phyloP scores from a whole-genome alignment of 495 filamentous ascomycete species.

The Tuber umbilicatum region DNA sequence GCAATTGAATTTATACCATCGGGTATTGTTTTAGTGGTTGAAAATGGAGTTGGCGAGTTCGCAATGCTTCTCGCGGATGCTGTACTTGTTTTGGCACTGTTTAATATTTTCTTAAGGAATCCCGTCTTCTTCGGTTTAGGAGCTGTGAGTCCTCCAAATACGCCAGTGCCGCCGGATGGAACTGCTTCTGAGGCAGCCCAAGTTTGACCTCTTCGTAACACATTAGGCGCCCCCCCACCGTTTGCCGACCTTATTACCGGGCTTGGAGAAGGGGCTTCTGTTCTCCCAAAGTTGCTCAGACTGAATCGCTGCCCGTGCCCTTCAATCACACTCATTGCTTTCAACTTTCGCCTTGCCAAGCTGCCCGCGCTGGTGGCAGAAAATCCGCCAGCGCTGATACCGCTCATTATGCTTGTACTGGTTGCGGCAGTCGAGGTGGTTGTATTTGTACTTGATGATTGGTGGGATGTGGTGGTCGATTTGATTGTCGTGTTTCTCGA shows the following conservation, averaged over 20 bases:
- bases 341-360: slow-evolving; percentile 66
- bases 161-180: slow-evolving; percentile 36
- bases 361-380: slow-evolving; percentile 94
- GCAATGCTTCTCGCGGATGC: slow-evolving; percentile 84
- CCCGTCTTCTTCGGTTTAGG: slow-evolving; percentile 86
- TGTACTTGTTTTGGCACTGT: slow-evolving; percentile 87
- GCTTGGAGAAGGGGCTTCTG: slow-evolving; percentile 53
- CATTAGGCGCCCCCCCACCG: not conserved
- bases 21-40: slow-evolving; percentile 44
- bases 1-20: slow-evolving; percentile 52
- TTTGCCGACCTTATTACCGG: slow-evolving; percentile 15
- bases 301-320: slow-evolving; percentile 16
- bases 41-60: slow-evolving; percentile 47
- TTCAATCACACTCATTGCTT: slow-evolving; percentile 51
- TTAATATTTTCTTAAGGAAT: slow-evolving; percentile 94
- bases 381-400: slow-evolving; percentile 77
- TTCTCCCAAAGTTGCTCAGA: slow-evolving; percentile 45
- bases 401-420: slow-evolving; percentile 84
- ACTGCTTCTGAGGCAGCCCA: slow-evolving; percentile 25
- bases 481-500: slow-evolving; percentile 37
- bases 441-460: slow-evolving; percentile 53
- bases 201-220: slow-evolving; percentile 37
- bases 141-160: slow-evolving; percentile 72
- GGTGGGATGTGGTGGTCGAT: slow-evolving; percentile 37
- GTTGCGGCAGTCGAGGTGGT: slow-evolving; percentile 71